Conservation (phyloP, 108 stramenopile genomes). For the Pseudonitzschia pungens region DNA sequence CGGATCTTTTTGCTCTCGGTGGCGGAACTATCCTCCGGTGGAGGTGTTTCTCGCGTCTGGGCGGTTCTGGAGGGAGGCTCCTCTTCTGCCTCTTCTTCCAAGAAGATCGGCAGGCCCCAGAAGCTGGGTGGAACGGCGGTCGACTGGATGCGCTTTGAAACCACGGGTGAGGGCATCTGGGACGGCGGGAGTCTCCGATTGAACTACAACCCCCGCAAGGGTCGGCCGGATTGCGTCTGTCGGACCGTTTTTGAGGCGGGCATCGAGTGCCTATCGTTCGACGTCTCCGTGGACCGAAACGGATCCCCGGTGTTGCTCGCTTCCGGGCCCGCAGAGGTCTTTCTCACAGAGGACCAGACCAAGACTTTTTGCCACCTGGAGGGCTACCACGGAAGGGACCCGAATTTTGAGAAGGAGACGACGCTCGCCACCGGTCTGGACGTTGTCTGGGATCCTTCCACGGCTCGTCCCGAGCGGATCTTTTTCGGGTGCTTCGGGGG, state of each 20-base stretch:
- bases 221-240: conserved; percentile 7
- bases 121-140: not conserved
- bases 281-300: not conserved
- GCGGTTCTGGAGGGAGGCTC: conserved; percentile 12
- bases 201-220: conserved; percentile 1
- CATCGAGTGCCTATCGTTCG: conserved; percentile 8
- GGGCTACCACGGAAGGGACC: no score
- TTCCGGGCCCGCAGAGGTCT: not conserved
- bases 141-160: not conserved
- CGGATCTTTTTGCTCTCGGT: conserved; percentile 9
- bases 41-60: no score
- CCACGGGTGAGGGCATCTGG: not conserved
- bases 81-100: no score
- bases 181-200: conserved; percentile 22
- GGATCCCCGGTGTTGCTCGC: not conserved
- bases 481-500: conserved; percentile 24
- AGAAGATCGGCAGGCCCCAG: conserved; percentile 1
- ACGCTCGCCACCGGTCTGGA: conserved; percentile 21
- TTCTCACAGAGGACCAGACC: not conserved
- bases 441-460: conserved; percentile 15
- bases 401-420: not conserved
- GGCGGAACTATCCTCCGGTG: no score
- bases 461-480: conserved; percentile 3
- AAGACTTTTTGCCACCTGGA: not conserved
- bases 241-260: conserved; percentile 18